These are phyloP conservation scores for Recurvomyces mirabilis DNA, from an alignment of 495 filamentous ascomycete species.

Conservation along the genomic window DNA sequence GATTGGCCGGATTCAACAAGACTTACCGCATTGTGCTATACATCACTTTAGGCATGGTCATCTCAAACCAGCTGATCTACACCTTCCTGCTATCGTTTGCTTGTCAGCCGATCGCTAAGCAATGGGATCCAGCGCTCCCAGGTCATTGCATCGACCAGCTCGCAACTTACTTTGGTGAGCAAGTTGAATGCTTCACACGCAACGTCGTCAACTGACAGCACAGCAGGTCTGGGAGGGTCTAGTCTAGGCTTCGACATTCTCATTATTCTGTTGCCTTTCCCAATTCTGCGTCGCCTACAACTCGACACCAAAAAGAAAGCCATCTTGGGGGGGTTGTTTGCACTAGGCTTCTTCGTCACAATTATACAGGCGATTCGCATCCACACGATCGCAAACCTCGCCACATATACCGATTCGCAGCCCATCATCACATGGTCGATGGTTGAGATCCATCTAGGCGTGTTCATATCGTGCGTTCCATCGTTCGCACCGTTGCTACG, in stretches of 20 bases:
- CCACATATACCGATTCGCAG: constrained; percentile 10
- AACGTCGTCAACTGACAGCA: not conserved
- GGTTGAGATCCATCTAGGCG: constrained; percentile 17
- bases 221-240: constrained; percentile 8
- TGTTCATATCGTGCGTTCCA: constrained; percentile 16
- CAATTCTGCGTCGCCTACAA: constrained; percentile 9
- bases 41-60: not conserved
- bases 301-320: constrained; percentile 13
- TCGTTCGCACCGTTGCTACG: constrained; percentile 10
- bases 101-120: constrained; percentile 5
- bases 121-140: constrained; percentile 3
- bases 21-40: constrained; percentile 1
- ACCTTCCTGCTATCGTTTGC: constrained; percentile 10
- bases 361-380: constrained; percentile 14
- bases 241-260: constrained; percentile 13
- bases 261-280: constrained; percentile 14
- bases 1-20: constrained; percentile 5
- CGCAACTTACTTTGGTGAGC: constrained; percentile 8
- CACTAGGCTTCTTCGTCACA: constrained; percentile 15
- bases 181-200: not conserved
- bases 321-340: constrained; percentile 4
- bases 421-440: constrained; percentile 20
- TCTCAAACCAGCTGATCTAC: constrained; percentile 5
- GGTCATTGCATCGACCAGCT: constrained; percentile 11
- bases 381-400: constrained; percentile 9